Evolutionary conservation across 352 stramenopile genomes (phyloP).

Genomic region (Globisporangium recalcitrans): DNA sequence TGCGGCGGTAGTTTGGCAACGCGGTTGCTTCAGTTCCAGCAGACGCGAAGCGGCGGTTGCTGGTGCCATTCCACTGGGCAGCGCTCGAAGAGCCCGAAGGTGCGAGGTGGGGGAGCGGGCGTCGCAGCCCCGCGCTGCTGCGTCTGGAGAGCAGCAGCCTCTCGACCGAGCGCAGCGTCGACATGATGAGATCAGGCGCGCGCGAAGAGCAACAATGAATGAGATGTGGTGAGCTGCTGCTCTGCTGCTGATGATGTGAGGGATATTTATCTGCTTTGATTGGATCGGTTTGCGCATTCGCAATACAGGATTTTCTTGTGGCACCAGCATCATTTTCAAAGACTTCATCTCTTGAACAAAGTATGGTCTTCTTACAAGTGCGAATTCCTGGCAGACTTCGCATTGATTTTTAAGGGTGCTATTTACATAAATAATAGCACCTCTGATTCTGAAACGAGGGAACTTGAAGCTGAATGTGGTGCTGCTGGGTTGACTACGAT

Average conservation of each 20-base stretch:
- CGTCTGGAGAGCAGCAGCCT: constrained; percentile 5
- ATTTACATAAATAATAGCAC: no score
- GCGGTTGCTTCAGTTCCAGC: constrained; percentile 9
- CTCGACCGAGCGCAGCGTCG: not conserved
- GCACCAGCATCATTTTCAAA: not conserved
- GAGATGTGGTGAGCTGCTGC: not conserved
- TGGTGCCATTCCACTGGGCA: constrained; percentile 1
- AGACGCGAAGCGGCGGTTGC: not conserved
- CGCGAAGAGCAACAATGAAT: not conserved
- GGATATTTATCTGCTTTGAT: not conserved
- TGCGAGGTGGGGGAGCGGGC: not conserved
- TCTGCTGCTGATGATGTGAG: not conserved
- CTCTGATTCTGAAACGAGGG: not conserved
- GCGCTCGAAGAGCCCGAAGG: not conserved
- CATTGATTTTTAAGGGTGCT: no score
- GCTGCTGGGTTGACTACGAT: not conserved
- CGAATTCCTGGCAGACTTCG: not conserved
- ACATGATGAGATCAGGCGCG: not conserved
- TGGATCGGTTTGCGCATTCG: not conserved
- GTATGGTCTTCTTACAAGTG: not conserved
- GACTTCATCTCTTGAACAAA: not conserved
- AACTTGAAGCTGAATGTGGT: not conserved
- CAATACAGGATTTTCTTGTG: not conserved
- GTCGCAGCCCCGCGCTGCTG: not conserved
- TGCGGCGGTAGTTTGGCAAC: constrained; percentile 67